A percentile compares a stretch with the other conserved stretches of the same genome.
These are phyloP conservation scores for Clathrospora elynae DNA, from an alignment of 2,329 filamentous ascomycete species.

Conservation along the genomic window DNA sequence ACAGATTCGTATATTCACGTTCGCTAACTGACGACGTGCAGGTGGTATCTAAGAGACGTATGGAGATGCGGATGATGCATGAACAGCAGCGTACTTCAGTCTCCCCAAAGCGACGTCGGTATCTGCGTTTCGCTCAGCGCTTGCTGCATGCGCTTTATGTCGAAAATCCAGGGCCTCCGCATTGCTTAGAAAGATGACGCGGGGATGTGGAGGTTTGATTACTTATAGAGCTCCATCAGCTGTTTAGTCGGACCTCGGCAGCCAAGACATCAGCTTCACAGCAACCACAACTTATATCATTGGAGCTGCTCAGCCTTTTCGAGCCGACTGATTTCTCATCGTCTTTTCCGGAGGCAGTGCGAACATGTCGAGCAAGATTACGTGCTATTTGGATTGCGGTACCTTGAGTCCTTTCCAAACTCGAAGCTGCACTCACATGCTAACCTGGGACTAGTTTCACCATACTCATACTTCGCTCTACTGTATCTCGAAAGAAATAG, in stretches of 20 bases:
- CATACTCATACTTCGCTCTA: conserved; percentile 60
- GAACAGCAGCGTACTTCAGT: no score
- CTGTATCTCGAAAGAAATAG: conserved; percentile 63
- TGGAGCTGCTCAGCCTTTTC: no score
- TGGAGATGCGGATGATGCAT: neutral
- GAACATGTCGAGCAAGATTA: conserved; percentile 65
- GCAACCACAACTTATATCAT: no score
- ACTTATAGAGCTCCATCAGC: conserved; percentile 19
- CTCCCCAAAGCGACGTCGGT: conserved; percentile 1
- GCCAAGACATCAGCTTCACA: conserved; percentile 21
- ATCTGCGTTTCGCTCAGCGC: neutral
- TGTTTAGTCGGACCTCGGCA: conserved; percentile 29
- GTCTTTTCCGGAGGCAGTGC: conserved; percentile 4
- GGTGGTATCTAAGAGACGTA: neutral
- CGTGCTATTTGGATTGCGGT: conserved; percentile 71
- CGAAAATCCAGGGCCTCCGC: conserved; percentile 6
- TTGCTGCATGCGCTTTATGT: neutral
- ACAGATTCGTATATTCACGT: no score
- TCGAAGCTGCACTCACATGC: conserved; percentile 5
- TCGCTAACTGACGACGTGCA: no score
- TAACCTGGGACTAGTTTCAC: conserved; percentile 61
- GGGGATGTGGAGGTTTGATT: conserved; percentile 21
- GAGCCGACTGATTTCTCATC: conserved; percentile 27
- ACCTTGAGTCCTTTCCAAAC: conserved; percentile 35
- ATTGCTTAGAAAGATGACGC: conserved; percentile 7